Evolutionary conservation across 2,329 filamentous ascomycete species (phyloP), one percentile per base, ranked within the genome.

Genomic region (Paecilomyces niveus): DNA sequence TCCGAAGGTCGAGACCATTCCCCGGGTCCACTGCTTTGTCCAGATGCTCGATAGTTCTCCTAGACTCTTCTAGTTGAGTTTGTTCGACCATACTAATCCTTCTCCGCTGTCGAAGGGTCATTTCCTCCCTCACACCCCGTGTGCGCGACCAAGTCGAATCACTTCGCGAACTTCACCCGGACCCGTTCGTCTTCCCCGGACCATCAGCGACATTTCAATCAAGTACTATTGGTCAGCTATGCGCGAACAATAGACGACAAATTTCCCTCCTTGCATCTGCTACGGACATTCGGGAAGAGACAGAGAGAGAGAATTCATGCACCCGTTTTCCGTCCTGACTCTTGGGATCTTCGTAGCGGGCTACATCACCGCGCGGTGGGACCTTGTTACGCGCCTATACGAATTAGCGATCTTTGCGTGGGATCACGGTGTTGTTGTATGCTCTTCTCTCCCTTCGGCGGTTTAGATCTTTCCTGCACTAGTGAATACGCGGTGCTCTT

Each of bases 331-430:
- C 64, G 82, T 93, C 76, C 85, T 97, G 77, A 96, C 92, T 71
- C 87, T 96, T 80, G 92, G 89, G 80, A 97, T 99, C 81, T 99
- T 99, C 82, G 89, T 97, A 83, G 93, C 94, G 80, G 94, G 94
- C 77, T 99, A 99, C 83, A 97, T 93, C 76, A 99, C 94, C 79
- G 94, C 94, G 73, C 89, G 94, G 82, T 99, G 94, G 92, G 94
- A 97, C 79, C 87, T 99, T 63, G 92, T 97, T 67, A 97, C 93
- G 68, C 88, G 92, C 70, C 84, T 97, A 69, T 96, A 97, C 88
- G 93, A 99, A 78, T 86, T 99, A 70, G 89, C 91, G 67, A 89
- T 96, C 65, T 99, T 97, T 76, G 94, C 95, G 67, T 97, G 92
- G 92, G 90, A 97, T 76, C 90, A 97, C 90, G 92, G 93, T 73